Base-by-base conservation (phyloP, 2,329 filamentous ascomycete genomes). In the Neopestalotiopsis sp. region DNA sequence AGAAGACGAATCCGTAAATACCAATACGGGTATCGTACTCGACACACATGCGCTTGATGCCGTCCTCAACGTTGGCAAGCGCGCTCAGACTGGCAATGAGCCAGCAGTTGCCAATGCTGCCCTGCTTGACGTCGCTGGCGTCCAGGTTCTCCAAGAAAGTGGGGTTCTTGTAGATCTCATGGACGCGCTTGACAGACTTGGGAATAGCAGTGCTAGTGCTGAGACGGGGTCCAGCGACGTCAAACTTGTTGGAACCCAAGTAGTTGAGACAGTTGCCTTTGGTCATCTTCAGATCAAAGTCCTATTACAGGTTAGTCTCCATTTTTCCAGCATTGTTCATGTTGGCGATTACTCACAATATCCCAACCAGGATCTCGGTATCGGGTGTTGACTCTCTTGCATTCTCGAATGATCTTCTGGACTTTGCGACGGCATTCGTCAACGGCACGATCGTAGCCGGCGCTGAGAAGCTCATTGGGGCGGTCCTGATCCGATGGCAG, bases 1-100 rank as follows among this genome's bases (percentile, higher is more conserved):
- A 93, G 77, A 97, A 97, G 63, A 97, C 93, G 75, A 97, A 97
- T 1, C 94, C 94, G 75, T 97, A 97, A 3, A 97, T 94, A 9
- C 94, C 94, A 65, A 96, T 90, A 71, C 84, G 85, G 10, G 87
- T 88, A 73, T 97, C 89, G 58, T 92, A 90, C 61, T 90, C 92
- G 38, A 97, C 92, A 74, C 94, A 97, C 7, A 94, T 87, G 20
- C 89, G 87, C 75, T 92, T 86, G 67, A 97, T 90, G 14, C 92
- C 85, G 1, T 87, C 89, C 61, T 90, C 83, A 70, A 93, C 91
- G 71, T 93, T 94, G 40, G 91, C 91, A 73, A 97, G 84, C 0
- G 93, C 93, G 40, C 91, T 94, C 34, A 97, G 81, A 28, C 91
- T 91, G 6, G 93, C 92, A 80, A 96, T 91, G 66, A 94, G 88